These are phyloP conservation scores for Fusarium duplospermum DNA, from an alignment of 2,329 filamentous ascomycete species.

Conservation along the genomic window DNA sequence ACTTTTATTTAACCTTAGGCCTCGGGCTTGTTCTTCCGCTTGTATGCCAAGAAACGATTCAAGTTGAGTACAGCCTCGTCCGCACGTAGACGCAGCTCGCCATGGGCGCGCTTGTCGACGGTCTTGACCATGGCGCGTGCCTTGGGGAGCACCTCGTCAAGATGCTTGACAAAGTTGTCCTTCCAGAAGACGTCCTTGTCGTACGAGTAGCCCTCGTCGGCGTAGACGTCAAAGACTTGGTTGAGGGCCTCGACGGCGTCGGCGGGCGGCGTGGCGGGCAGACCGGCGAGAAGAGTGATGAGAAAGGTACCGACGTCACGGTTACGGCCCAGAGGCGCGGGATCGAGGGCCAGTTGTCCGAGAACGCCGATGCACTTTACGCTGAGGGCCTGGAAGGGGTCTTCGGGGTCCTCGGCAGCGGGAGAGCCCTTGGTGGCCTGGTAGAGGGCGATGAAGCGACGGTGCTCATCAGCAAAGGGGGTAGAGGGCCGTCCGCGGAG, in stretches of 20 bases:
- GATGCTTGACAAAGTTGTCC: conserved; percentile 67
- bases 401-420: conserved; percentile 50
- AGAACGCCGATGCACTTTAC: conserved; percentile 76
- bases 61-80: conserved; percentile 73
- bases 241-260: conserved; percentile 73
- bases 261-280: conserved; percentile 65
- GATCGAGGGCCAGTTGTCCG: conserved; percentile 70
- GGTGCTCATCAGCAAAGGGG: conserved; percentile 65
- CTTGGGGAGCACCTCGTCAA: conserved; percentile 67
- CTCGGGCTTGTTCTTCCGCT: conserved; percentile 65
- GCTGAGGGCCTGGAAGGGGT: conserved; percentile 71
- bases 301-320: conserved; percentile 73
- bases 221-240: conserved; percentile 76
- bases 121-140: conserved; percentile 67
- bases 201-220: conserved; percentile 67
- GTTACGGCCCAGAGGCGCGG: conserved; percentile 65
- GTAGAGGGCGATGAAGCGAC: conserved; percentile 74
- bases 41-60: conserved; percentile 71
- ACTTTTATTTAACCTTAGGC: conserved; percentile 41
- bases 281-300: conserved; percentile 62
- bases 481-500: conserved; percentile 61
- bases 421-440: conserved; percentile 62
- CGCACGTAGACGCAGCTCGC: conserved; percentile 68
- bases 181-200: conserved; percentile 74
- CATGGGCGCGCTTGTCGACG: conserved; percentile 68